Evolutionary conservation across 2,329 filamentous ascomycete genomes (phyloP).

Genomic region (Fusarium incarnatum): DNA sequence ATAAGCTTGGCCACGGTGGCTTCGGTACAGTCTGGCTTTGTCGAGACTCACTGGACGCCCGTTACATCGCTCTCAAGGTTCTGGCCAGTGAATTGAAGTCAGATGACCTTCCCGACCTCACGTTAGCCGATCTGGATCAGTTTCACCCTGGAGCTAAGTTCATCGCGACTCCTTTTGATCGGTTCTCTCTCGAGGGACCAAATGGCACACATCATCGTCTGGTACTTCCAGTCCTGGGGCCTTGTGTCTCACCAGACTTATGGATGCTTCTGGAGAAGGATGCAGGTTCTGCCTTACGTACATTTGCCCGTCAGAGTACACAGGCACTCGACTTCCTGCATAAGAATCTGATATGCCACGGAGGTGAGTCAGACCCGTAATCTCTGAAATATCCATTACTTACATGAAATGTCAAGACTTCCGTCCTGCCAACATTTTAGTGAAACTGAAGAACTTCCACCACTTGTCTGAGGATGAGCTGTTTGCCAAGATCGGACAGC

Average conservation of each 20-base stretch:
- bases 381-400: too few relatives aligned
- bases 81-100: background rate
- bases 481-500: constrained; percentile 29
- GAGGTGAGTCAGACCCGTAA: too few relatives aligned
- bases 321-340: constrained; percentile 43
- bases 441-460: constrained; percentile 39
- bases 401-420: constrained; percentile 32
- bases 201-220: constrained; percentile 47
- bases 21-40: constrained; percentile 23
- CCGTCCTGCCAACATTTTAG: constrained; percentile 45
- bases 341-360: constrained; percentile 47
- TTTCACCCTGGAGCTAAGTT: background rate
- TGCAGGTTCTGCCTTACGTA: constrained; percentile 17
- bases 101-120: background rate
- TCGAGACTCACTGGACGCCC: rapidly evolving
- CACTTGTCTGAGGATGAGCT: constrained; percentile 40
- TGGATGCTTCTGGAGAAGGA: constrained; percentile 16
- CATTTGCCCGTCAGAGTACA: constrained; percentile 35
- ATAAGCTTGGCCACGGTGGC: constrained; percentile 30
- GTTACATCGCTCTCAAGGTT: constrained; percentile 6
- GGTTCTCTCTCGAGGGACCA: background rate
- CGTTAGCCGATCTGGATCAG: background rate
- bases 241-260: constrained; percentile 34
- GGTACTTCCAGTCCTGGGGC: constrained; percentile 47
- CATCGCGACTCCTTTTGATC: background rate